Conservation (phyloP, 129 eudicot species). For the Kitagawia praeruptora region DNA sequence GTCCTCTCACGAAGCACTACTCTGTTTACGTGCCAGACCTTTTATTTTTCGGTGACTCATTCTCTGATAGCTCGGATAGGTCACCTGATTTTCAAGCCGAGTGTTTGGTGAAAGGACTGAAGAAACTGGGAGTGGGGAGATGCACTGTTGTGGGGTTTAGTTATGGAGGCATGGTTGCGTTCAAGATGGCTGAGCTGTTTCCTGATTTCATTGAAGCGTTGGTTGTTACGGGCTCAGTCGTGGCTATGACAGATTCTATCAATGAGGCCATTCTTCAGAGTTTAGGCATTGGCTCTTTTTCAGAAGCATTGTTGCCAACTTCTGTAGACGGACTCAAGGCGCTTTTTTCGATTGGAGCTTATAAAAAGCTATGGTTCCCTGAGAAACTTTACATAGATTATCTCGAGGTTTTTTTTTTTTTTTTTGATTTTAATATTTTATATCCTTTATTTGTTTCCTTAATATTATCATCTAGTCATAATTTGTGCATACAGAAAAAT, state of each 20-base stretch:
- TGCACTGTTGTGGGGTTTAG: slow-evolving; percentile 85
- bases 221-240: slow-evolving; percentile 67
- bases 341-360: slow-evolving; percentile 50
- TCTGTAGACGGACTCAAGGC: slow-evolving; percentile 69
- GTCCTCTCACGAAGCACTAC: slow-evolving; percentile 51
- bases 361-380: slow-evolving; percentile 86
- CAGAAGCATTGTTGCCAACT: slow-evolving; percentile 73
- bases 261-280: slow-evolving; percentile 34
- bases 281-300: slow-evolving; percentile 57
- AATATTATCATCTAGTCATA: not conserved
- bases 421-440: too few relatives aligned
- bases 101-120: slow-evolving; percentile 49
- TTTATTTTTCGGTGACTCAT: slow-evolving; percentile 74
- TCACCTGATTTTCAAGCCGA: slow-evolving; percentile 78
- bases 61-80: slow-evolving; percentile 43
- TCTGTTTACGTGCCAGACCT: slow-evolving; percentile 86
- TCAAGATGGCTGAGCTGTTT: slow-evolving; percentile 63
- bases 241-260: slow-evolving; percentile 77
- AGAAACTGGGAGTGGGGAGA: slow-evolving; percentile 48
- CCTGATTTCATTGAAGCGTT: slow-evolving; percentile 59
- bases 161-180: slow-evolving; percentile 90
- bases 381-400: slow-evolving; percentile 60
- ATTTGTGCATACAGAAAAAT: too few relatives aligned
- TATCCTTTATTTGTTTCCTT: not conserved
- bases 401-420: slow-evolving; percentile 53